phyloP scores from a whole-genome alignment of 352 stramenopile genomes.

The Phytophthora palmivora region DNA sequence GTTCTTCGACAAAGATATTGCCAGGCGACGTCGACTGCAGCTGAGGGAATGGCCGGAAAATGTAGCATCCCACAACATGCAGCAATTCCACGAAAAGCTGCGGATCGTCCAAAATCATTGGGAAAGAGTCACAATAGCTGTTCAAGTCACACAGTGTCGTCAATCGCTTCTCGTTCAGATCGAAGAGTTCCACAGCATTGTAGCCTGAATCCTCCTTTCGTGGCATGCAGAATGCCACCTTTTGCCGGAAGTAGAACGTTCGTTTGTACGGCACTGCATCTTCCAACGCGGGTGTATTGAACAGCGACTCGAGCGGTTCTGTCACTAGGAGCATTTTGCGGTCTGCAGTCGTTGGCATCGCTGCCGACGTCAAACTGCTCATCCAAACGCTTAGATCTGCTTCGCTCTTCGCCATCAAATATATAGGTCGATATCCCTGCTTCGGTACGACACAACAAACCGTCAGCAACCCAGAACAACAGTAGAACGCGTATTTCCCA shows the following conservation, averaged over 20 bases:
- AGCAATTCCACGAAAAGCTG: slow-evolving; percentile 85
- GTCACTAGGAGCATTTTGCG: slow-evolving; percentile 71
- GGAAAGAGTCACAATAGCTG: slow-evolving; percentile 86
- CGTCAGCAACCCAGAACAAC: slow-evolving; percentile 13
- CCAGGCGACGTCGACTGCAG: slow-evolving; percentile 58
- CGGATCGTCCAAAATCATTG: slow-evolving; percentile 81
- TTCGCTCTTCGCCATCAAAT: slow-evolving; percentile 88
- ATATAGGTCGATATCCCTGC: slow-evolving; percentile 82
- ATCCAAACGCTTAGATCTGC: slow-evolving; percentile 86
- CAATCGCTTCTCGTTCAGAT: slow-evolving; percentile 84
- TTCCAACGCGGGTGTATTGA: slow-evolving; percentile 81
- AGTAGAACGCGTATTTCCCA: neutral
- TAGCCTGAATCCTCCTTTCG: slow-evolving; percentile 58
- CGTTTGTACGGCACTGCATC: slow-evolving; percentile 85
- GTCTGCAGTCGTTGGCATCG: slow-evolving; percentile 76
- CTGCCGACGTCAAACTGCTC: slow-evolving; percentile 83
- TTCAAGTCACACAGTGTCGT: slow-evolving; percentile 87
- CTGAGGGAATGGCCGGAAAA: slow-evolving; percentile 82
- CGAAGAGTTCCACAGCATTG: slow-evolving; percentile 70
- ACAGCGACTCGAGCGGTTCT: slow-evolving; percentile 70
- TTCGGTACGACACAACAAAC: neutral
- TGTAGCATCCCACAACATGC: slow-evolving; percentile 81
- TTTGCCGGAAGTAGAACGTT: slow-evolving; percentile 86
- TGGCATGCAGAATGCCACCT: slow-evolving; percentile 83
- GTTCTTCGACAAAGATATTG: slow-evolving; percentile 89